Base-by-base conservation (phyloP, 352 stramenopile species). In the Elongisporangium senticosum region DNA sequence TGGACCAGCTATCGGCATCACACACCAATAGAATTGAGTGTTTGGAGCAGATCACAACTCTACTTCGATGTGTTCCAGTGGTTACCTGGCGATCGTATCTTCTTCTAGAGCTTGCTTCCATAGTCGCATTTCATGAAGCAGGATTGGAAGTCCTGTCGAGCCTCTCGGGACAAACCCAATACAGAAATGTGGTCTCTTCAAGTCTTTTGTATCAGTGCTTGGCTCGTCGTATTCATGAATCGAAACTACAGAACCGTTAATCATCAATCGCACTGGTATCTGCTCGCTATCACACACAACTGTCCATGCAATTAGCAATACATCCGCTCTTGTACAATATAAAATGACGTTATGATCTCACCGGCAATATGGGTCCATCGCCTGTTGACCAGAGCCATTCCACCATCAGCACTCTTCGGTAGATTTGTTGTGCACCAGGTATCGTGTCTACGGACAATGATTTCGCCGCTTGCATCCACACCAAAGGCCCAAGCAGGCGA, bases 401-500 rank as follows among this genome's bases (percentile, higher is more conserved):
- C 49, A 33, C 49, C 33, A 14, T 10, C 13, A 43, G 11, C 33
- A 43, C 10, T 43, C 10, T 43, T 7, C 26, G 7, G 8, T 13
- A n/a, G 17, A 8, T 8, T 21, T 33, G 55, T 50, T 28, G 28
- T 37, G 19, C 33, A 50, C 43, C 28, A 63, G 8, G 21, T 26
- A 4, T n/a, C 15, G 2, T 28, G 49, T 21, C 23, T 4, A 13
- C 40, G 65, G 7, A 69, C 4, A 6, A 62, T 49, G n/a, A 72
- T 15, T 2, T 37, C 13, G 0, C 52, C 50, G 11, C 63, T 55
- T 7, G n/a, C 37, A 4, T 58, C 62, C 8, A 74, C 19, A 2
- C 68, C 72, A 33, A 53, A 75, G 1, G 55, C 40, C 68, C 68
- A 80, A 4, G 21, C 24, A 4, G 66, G 55, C 11, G 72, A 67